Base-by-base conservation (phyloP, 441 rosid genomes). In the Euphorbia corollata region DNA sequence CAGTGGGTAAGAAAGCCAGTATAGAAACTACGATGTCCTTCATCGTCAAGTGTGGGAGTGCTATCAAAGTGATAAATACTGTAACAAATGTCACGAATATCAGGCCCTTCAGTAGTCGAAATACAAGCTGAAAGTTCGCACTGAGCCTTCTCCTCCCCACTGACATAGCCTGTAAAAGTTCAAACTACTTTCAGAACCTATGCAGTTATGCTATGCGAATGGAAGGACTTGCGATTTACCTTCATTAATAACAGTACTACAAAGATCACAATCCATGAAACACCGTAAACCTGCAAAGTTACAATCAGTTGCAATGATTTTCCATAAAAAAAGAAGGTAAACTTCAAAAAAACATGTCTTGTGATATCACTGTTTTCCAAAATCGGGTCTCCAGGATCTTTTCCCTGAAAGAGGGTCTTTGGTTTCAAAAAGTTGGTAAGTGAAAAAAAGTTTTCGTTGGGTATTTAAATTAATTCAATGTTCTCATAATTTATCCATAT, bases 1-100 rank as follows among this genome's bases (percentile, higher is more conserved):
- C 96, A 1, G 98, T 95, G 10, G 98, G 99, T 97, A 90, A 87
- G 83, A 95, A 95, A 54, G 97, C 98, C 63, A 95, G 95, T 72
- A 92, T 75, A 83, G 97, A 90, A 23, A 95, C 88, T 53, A 95
- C 50, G 43, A 92, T 81, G 77, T 95, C 99, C 68, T 71, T 85
- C 54, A 86, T 63, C 6, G 97, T 87, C 99, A 96, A 84, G 77
- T 86, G 84, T 19, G 89, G 88, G 45, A 95, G 83, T 47, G 96
- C 92, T 45, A 95, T 84, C 78, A 92, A 70, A 53, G 80, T 90
- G 68, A 90, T 90, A 66, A 92, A 68, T 66, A 92, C 82, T 32
- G 99, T 72, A 12, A 95, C 67, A 47, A 90, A 87, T 23, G 96
- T 85, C 78, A 89, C 32, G 84, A 92, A 95, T 83, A 95, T 95